These are phyloP conservation scores for Phytophthora pini DNA, from an alignment of 352 stramenopile genomes.

Conservation along the genomic window DNA sequence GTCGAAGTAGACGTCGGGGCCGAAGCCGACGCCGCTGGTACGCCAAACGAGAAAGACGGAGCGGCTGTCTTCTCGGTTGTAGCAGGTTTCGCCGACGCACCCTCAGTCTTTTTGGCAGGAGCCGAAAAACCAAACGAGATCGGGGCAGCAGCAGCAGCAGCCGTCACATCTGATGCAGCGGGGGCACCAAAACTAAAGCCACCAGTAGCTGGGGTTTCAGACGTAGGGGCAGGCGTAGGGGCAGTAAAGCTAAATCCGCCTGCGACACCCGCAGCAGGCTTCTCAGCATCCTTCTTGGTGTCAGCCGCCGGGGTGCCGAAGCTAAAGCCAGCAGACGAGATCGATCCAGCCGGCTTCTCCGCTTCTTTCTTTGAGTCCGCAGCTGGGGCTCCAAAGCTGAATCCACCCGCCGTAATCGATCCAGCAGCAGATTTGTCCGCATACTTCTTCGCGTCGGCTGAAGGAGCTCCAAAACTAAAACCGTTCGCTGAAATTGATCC, in stretches of 20 bases:
- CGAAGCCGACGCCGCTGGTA: slow-evolving; percentile 8
- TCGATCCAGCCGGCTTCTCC: slow-evolving; percentile 32
- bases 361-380: slow-evolving; percentile 23
- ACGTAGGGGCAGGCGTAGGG: slow-evolving; percentile 6
- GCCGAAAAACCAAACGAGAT: slow-evolving; percentile 44
- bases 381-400: slow-evolving; percentile 57
- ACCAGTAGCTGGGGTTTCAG: slow-evolving; percentile 8
- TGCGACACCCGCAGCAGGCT: slow-evolving; percentile 17
- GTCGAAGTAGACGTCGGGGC: not conserved
- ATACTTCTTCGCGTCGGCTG: slow-evolving; percentile 24
- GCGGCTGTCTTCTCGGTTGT: slow-evolving; percentile 13
- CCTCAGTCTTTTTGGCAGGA: slow-evolving; percentile 24
- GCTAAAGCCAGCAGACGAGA: slow-evolving; percentile 31
- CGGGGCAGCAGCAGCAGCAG: slow-evolving; percentile 14
- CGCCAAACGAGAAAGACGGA: slow-evolving; percentile 45
- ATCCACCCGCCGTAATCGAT: slow-evolving; percentile 37
- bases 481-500: slow-evolving; percentile 28
- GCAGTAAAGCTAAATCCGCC: slow-evolving; percentile 33
- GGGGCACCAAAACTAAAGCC: slow-evolving; percentile 25
- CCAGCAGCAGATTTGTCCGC: slow-evolving; percentile 24
- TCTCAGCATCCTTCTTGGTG: slow-evolving; percentile 17
- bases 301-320: slow-evolving; percentile 21
- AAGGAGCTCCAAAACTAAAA: slow-evolving; percentile 42
- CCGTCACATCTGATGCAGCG: slow-evolving; percentile 1
- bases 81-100: slow-evolving; percentile 16